Evolutionary conservation across 2,329 filamentous ascomycete genomes (phyloP), one percentile per base, ranked within the genome.

Genomic region (Fonsecaea monophora): DNA sequence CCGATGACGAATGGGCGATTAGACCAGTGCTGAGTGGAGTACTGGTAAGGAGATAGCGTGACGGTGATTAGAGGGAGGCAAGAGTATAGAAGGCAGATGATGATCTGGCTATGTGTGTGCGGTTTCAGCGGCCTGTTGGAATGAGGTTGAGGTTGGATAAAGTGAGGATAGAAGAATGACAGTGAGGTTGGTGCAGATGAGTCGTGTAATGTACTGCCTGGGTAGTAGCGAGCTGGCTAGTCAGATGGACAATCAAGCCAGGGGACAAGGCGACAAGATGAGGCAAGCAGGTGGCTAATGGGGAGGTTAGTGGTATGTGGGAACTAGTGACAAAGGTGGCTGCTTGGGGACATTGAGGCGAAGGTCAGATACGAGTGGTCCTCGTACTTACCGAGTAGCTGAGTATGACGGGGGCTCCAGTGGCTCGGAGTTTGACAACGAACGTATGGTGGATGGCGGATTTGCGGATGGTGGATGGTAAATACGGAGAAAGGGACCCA

Each of bases 1-100:
- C 65, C 53, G 62, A 65, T 69, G 68, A 67, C 65, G 48, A 65
- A 67, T 54, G 34, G n/a, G 25, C 18, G 53, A 15, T 42, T 10
- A 70, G 50, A 75, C 70, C 72, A 74, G 77, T 42, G 38, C 59
- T 70, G 57, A 76, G 71, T 70, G 75, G 75, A 67, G 68, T 34
- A 25, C 30, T 25, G 21, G 60, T 38, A 8, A 48, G 74, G 78
- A 78, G 60, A 60, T 45, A 56, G 63, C 21, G 48, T 48, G 60
- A 13, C 15, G 32, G 34, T 42, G 32, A 34, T 56, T 30, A 35
- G 53, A 55, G 53, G 9, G 25, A 25, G 25, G 25, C n/a, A 25
- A 48, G 9, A 48, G 60, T 8, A 34, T 53, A 18, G 7, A 30
- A 32, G 18, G 48, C 18, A 50, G 45, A 50, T 25, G 45, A 50